These are phyloP conservation scores for Pseudotulostoma volvatum DNA, from an alignment of 495 filamentous ascomycete genomes.

Conservation along the genomic window DNA sequence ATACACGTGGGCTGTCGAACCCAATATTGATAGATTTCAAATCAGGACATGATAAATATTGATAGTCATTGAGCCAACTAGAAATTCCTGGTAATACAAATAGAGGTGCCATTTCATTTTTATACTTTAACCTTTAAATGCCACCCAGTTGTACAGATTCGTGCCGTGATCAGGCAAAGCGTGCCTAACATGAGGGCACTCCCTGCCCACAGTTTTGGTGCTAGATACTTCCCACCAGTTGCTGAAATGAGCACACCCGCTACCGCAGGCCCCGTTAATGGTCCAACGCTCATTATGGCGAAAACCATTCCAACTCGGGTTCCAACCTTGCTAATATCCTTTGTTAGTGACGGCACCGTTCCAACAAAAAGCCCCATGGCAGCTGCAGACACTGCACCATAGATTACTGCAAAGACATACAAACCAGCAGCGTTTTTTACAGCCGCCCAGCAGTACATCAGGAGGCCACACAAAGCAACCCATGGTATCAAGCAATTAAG, in stretches of 20 bases:
- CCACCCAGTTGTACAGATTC: too few relatives aligned
- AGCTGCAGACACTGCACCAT: slow-evolving; percentile 45
- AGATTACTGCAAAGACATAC: slow-evolving; percentile 43
- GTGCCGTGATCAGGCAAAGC: slow-evolving; percentile 28
- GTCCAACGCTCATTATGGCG: slow-evolving; percentile 55
- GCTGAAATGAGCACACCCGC: slow-evolving; percentile 43
- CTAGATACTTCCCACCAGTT: slow-evolving; percentile 34
- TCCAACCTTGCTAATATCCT: slow-evolving; percentile 50
- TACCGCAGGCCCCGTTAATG: slow-evolving; percentile 59
- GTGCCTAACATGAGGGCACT: slow-evolving; percentile 19
- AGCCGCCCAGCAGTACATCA: slow-evolving; percentile 46
- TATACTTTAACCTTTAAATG: too few relatives aligned
- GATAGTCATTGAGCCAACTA: too few relatives aligned
- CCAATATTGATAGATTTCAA: too few relatives aligned
- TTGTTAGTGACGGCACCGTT: slow-evolving; percentile 42
- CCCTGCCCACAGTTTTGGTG: slow-evolving; percentile 43
- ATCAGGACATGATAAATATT: too few relatives aligned
- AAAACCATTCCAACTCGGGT: slow-evolving; percentile 70
- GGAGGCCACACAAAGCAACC: slow-evolving; percentile 31
- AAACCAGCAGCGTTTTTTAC: slow-evolving; percentile 34
- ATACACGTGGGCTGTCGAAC: too few relatives aligned
- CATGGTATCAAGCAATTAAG: slow-evolving; percentile 41
- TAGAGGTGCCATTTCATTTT: too few relatives aligned
- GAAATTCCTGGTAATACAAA: too few relatives aligned
- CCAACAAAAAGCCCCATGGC: slow-evolving; percentile 53